phyloP scores from a whole-genome alignment of 768 basidiomycete genomes.

The Tephrocybe rancida region DNA sequence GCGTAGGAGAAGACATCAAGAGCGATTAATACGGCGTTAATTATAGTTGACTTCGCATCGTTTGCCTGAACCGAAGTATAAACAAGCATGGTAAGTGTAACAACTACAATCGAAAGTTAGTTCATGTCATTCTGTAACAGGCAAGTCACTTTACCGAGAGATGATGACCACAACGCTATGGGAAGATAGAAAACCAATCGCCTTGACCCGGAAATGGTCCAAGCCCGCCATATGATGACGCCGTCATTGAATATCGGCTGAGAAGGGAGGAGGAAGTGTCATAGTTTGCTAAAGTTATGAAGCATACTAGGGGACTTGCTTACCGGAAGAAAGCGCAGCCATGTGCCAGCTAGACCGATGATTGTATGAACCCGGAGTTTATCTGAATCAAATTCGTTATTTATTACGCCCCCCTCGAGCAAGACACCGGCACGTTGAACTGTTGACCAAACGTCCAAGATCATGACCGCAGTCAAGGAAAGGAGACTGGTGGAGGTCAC shows the following conservation, averaged over 20 bases:
- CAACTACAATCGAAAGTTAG: neutral
- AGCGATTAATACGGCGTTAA: neutral
- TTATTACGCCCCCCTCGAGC: neutral
- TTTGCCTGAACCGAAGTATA: neutral
- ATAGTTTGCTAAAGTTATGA: too few species aligned
- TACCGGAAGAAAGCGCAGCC: neutral
- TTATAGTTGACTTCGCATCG: neutral
- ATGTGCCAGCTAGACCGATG: too few species aligned
- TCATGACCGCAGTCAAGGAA: neutral
- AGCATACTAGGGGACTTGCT: neutral
- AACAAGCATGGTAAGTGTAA: neutral
- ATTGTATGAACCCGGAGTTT: too few species aligned
- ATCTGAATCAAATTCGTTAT: too few species aligned
- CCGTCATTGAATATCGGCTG: neutral
- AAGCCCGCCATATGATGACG: too few species aligned
- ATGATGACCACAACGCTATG: neutral
- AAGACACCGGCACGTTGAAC: neutral
- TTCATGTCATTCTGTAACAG: neutral
- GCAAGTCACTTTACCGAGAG: neutral
- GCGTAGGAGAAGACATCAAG: neutral
- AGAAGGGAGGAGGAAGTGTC: neutral
- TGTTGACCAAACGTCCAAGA: neutral
- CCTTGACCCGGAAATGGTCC: neutral
- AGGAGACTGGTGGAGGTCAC: neutral
- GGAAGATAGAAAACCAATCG: neutral